Conservation (phyloP, 1,284 basidiomycete genomes). For the Coniferiporia weirii region DNA sequence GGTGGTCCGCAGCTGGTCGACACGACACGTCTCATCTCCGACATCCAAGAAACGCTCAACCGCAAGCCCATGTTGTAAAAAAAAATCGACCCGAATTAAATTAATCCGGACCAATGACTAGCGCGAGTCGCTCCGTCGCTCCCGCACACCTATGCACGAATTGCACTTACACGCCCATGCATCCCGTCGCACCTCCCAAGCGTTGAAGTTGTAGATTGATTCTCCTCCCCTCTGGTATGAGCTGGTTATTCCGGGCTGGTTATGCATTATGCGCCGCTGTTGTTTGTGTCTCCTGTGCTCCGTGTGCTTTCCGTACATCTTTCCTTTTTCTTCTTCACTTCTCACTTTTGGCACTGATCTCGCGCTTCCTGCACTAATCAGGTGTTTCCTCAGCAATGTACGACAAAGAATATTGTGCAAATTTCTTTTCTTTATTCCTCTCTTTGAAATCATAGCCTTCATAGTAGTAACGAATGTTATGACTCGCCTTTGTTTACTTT, state of each 20-base stretch:
- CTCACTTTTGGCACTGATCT: neutral
- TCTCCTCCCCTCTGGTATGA: conserved; percentile 17
- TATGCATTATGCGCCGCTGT: neutral
- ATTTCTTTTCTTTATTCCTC: neutral
- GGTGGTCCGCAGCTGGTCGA: conserved; percentile 62
- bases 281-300: conserved; percentile 5
- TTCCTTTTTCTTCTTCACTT: neutral
- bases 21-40: conserved; percentile 59
- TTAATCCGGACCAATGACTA: neutral
- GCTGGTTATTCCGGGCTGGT: conserved; percentile 16
- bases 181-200: conserved; percentile 1
- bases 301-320: neutral
- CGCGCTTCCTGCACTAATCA: conserved; percentile 1
- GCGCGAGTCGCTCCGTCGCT: neutral
- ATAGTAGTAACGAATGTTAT: conserved; percentile 13
- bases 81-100: neutral
- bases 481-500: neutral
- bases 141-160: neutral
- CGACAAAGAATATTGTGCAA: conserved; percentile 1
- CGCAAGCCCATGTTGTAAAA: conserved; percentile 44
- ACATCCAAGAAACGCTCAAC: conserved; percentile 66
- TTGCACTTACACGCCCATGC: neutral
- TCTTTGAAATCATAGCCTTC: neutral
- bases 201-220: conserved; percentile 10
- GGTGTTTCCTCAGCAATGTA: conserved; percentile 3